These are phyloP conservation scores for Backusella mclennaniae DNA, from an alignment of 192 early-diverging fungal species.

Conservation along the genomic window DNA sequence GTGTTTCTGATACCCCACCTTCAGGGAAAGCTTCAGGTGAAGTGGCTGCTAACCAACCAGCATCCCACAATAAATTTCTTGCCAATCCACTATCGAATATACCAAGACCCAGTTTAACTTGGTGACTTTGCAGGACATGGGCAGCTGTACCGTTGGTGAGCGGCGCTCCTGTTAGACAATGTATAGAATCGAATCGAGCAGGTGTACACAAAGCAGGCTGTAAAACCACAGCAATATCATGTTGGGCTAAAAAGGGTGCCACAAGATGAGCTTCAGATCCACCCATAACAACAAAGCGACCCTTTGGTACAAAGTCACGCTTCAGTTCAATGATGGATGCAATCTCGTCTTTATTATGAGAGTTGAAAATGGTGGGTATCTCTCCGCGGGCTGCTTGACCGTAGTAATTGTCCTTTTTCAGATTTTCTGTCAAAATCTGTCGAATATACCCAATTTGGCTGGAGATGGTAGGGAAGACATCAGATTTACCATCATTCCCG, in stretches of 20 bases:
- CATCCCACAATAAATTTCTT: conserved; percentile 73
- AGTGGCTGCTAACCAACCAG: conserved; percentile 61
- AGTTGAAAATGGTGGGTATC: conserved; percentile 46
- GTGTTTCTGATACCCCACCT: conserved; percentile 45
- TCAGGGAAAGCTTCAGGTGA: conserved; percentile 19
- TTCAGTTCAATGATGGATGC: conserved; percentile 59
- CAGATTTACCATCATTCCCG: conserved; percentile 45
- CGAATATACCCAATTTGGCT: conserved; percentile 52
- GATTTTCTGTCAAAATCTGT: conserved; percentile 35
- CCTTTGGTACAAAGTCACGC: conserved; percentile 39
- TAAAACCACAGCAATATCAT: conserved; percentile 61
- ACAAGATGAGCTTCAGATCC: conserved; percentile 66
- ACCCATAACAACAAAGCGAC: conserved; percentile 52
- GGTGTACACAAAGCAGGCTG: conserved; percentile 65
- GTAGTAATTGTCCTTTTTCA: conserved; percentile 32
- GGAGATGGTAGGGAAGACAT: conserved; percentile 48
- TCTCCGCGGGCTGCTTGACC: conserved; percentile 44
- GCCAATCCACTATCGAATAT: conserved; percentile 48
- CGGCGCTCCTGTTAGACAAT: conserved; percentile 58
- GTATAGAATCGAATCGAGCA: conserved; percentile 52
- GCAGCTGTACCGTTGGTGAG: conserved; percentile 51
- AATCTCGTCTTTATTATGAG: conserved; percentile 62
- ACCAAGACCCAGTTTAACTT: conserved; percentile 60
- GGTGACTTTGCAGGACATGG: conserved; percentile 53
- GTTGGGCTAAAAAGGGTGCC: conserved; percentile 51